phyloP scores from a whole-genome alignment of 2,329 filamentous ascomycete species.

The Alternaria consortialis region DNA sequence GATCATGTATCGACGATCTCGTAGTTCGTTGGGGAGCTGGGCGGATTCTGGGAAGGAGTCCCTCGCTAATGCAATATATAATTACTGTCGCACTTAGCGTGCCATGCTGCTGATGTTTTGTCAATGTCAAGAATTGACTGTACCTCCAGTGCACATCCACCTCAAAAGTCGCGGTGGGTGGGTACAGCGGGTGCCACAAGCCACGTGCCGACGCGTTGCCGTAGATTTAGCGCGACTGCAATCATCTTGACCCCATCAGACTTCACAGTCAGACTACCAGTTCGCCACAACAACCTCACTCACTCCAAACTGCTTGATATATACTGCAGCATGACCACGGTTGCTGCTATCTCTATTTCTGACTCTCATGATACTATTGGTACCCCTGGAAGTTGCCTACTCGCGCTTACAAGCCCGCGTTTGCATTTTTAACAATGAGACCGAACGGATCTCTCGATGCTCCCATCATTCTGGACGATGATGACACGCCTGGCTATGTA shows the following conservation, averaged over 20 bases:
- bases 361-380: constrained; percentile 3
- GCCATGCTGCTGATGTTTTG: neutral
- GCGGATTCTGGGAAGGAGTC: constrained; percentile 5
- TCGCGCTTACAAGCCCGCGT: neutral
- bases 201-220: constrained; percentile 18
- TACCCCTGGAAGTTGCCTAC: neutral
- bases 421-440: constrained; percentile 3
- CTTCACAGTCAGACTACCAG: neutral
- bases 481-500: neutral
- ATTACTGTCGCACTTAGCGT: neutral
- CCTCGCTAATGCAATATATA: constrained; percentile 9
- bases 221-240: constrained; percentile 9
- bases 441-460: constrained; percentile 10
- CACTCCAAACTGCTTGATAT: neutral
- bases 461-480: constrained; percentile 11
- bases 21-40: constrained; percentile 1
- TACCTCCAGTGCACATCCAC: neutral
- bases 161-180: neutral
- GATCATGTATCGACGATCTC: constrained; percentile 10
- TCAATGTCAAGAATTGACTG: neutral
- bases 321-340: neutral
- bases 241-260: neutral
- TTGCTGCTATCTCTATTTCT: neutral
- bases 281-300: neutral
- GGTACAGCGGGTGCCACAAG: neutral